Conservation (phyloP, 78 protist genomes). For the Creolimax fragrantissima region DNA sequence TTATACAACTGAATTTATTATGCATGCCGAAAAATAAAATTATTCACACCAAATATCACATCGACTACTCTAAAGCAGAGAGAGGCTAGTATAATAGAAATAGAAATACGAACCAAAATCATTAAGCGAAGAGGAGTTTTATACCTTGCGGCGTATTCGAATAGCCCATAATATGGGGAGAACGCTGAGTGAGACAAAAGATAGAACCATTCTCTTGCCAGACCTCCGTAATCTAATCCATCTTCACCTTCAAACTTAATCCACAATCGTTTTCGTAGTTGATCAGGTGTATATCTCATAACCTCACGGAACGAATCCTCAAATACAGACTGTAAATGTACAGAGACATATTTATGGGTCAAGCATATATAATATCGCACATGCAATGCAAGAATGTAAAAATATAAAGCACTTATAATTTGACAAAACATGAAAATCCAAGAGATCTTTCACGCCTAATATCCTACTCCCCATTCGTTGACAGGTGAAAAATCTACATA, state of each 20-base stretch:
- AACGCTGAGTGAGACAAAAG: constrained; percentile 38
- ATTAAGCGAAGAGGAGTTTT: too few relatives aligned
- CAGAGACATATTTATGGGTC: background rate
- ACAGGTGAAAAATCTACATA: too few relatives aligned
- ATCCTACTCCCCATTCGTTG: too few relatives aligned
- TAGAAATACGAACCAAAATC: too few relatives aligned
- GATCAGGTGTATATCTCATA: background rate
- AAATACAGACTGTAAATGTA: constrained; percentile 31
- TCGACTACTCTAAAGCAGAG: too few relatives aligned
- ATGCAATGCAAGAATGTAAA: too few relatives aligned
- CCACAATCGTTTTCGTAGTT: constrained; percentile 30
- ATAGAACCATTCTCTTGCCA: constrained; percentile 61
- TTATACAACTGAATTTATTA: constrained; percentile 54
- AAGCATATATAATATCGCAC: background rate
- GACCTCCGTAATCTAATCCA: constrained; percentile 68
- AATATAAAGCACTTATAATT: too few relatives aligned
- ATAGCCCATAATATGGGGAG: constrained; percentile 65
- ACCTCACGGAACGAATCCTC: constrained; percentile 38
- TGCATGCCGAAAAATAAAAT: too few relatives aligned
- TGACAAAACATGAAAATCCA: too few relatives aligned
- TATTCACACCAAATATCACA: too few relatives aligned
- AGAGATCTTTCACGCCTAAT: too few relatives aligned
- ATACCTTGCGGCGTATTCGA: constrained; percentile 32
- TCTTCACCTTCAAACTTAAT: constrained; percentile 59
- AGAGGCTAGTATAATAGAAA: too few relatives aligned